phyloP scores from a whole-genome alignment of 805 yeast genomes.

The Lipomyces mesembrius region DNA sequence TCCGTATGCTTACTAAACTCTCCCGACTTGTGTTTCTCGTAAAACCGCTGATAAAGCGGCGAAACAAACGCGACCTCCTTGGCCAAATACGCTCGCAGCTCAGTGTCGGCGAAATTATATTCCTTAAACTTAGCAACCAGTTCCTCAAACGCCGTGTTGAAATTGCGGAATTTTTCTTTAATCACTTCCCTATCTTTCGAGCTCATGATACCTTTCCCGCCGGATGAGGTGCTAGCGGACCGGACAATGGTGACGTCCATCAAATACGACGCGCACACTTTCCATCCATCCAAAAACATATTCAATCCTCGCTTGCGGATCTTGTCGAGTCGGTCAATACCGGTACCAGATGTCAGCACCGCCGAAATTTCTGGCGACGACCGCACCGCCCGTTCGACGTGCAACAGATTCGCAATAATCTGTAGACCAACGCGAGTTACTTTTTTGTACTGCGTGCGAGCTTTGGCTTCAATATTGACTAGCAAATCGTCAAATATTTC shows the following conservation, averaged over 20 bases:
- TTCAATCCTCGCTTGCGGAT: slow-evolving; percentile 75
- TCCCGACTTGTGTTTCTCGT: slow-evolving; percentile 72
- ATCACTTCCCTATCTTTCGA: slow-evolving; percentile 80
- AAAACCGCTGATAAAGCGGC: slow-evolving; percentile 84
- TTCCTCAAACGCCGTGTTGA: slow-evolving; percentile 82
- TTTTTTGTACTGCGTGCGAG: slow-evolving; percentile 48
- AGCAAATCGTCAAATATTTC: slow-evolving; percentile 80
- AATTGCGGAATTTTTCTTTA: slow-evolving; percentile 81
- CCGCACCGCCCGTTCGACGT: slow-evolving; percentile 63
- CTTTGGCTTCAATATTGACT: slow-evolving; percentile 64
- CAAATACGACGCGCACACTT: slow-evolving; percentile 70
- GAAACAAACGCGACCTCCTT: slow-evolving; percentile 75
- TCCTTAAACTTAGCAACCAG: slow-evolving; percentile 67
- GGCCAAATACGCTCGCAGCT: slow-evolving; percentile 63
- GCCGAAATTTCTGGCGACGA: slow-evolving; percentile 51
- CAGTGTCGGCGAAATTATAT: slow-evolving; percentile 68
- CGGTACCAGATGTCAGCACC: slow-evolving; percentile 63
- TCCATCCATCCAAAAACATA: slow-evolving; percentile 76
- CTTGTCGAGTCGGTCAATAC: slow-evolving; percentile 61
- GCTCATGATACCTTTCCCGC: slow-evolving; percentile 46
- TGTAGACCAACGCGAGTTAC: slow-evolving; percentile 63
- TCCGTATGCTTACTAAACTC: slow-evolving; percentile 71
- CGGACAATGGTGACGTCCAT: slow-evolving; percentile 77
- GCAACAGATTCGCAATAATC: slow-evolving; percentile 68
- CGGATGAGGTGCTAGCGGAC: slow-evolving; percentile 17